Evolutionary conservation across 345 rosid species (phyloP), one percentile per base, ranked within the genome.

Genomic region (Eucalyptus shirleyi): DNA sequence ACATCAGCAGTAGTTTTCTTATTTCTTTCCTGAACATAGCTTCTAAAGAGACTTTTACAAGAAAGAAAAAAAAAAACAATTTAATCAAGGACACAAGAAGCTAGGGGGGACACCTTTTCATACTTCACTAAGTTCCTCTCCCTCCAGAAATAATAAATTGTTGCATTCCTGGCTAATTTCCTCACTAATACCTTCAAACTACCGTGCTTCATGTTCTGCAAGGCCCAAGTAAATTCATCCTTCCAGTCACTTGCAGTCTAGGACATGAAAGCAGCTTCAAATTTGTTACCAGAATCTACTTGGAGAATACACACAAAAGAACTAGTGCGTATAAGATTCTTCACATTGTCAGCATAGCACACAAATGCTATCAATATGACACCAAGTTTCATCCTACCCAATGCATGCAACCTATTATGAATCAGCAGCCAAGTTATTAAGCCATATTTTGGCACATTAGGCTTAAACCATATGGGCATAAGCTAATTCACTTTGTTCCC

Each of bases 201-300:
- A 28, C 5, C 28, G 16, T 5, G 16, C 32, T 5, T 6, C 32
- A 12, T 12, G 4, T 60, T 28, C 67, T 26, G 16, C 32, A 5
- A 26, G 67, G 67, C 67, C n/a, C 67, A 28, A 26, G 67, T 60
- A 26, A 60, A 60, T 60, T 60, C 67, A 60, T 28, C 67, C 0
- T 60, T 60, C 8, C 16, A 12, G 67, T 60, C 67, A 60, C 67
- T 60, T 60, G 67, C 67, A 60, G 67, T 60, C 67, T 60, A 12
- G 32, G 32, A 28, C 67, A 60, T 5, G 67, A n/a, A n/a, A 60
- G 67, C 1, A 24, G 62, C 1, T 56, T 3, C 10, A 56, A 56
- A 24, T 13, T 56, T 56, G 59, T 53, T 59, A 21, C 59, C 59
- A 0, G 8, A 53, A 21, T 19, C 0, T 3, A 11, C 0, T 53